phyloP scores from a whole-genome alignment of 2,329 filamentous ascomycete genomes.

The Monilinia fructicola region DNA sequence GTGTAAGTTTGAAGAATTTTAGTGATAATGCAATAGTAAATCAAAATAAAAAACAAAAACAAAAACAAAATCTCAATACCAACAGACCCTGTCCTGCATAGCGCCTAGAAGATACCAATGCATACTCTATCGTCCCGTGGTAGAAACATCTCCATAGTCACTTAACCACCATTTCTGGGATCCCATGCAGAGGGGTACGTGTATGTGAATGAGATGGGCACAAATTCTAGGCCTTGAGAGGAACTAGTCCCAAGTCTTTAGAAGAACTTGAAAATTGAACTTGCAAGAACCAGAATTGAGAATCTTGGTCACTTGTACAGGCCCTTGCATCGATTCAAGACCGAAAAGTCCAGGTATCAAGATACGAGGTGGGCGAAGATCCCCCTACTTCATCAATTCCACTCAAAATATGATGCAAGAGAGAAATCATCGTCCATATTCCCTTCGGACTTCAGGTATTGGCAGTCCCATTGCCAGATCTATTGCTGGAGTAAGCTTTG shows the following conservation, averaged over 20 bases:
- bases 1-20: not conserved
- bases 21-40: not conserved
- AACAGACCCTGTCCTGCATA: not conserved
- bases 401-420: not conserved
- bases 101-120: not conserved
- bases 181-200: not conserved
- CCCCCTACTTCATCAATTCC: not conserved
- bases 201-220: not conserved
- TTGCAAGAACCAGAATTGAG: not conserved
- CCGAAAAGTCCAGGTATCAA: not conserved
- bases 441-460: not conserved
- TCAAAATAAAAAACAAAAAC: too few species aligned
- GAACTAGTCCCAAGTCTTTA: not conserved
- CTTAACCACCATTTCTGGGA: not conserved
- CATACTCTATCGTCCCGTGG: not conserved
- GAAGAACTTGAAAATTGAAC: not conserved
- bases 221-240: not conserved
- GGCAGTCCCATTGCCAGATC: not conserved
- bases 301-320: not conserved
- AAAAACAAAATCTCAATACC: not conserved
- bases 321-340: not conserved
- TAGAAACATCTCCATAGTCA: not conserved
- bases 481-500: slow-evolving; percentile 4
- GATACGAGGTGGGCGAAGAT: not conserved
- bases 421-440: not conserved